Evolutionary conservation across 2,329 filamentous ascomycete species (phyloP).

Genomic region (Clonostachys sp.): DNA sequence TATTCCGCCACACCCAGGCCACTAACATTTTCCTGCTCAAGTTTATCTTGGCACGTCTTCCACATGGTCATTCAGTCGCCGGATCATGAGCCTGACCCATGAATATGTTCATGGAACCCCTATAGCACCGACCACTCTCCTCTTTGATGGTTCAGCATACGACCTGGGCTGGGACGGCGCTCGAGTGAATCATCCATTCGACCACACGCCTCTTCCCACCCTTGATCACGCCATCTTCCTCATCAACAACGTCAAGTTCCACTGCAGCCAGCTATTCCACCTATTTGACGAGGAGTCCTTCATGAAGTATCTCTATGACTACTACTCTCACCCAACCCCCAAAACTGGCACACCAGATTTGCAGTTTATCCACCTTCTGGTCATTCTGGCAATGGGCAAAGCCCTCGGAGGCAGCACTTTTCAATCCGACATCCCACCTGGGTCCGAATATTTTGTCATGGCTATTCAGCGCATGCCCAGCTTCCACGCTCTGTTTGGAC

Average conservation of each 20-base stretch:
- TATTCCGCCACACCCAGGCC: too few relatives aligned
- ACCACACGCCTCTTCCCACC: slow-evolving; percentile 30
- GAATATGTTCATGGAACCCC: slow-evolving; percentile 36
- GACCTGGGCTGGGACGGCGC: slow-evolving; percentile 40
- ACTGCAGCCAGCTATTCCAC: slow-evolving; percentile 48
- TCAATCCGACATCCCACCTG: not conserved
- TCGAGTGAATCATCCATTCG: not conserved
- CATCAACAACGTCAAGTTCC: slow-evolving; percentile 52
- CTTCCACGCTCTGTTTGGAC: slow-evolving; percentile 25
- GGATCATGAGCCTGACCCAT: slow-evolving; percentile 42
- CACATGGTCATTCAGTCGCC: slow-evolving; percentile 49
- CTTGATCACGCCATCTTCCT: slow-evolving; percentile 47
- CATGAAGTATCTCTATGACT: slow-evolving; percentile 25
- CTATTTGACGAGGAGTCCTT: slow-evolving; percentile 49
- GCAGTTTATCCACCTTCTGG: not conserved
- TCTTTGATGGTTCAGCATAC: slow-evolving; percentile 47
- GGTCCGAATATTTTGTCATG: not conserved
- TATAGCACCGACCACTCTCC: slow-evolving; percentile 32
- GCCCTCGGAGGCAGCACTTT: not conserved
- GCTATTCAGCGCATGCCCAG: not conserved
- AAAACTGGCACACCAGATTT: not conserved
- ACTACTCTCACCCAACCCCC: slow-evolving; percentile 9
- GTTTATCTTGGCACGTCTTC: slow-evolving; percentile 51
- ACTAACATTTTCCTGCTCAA: slow-evolving; percentile 9
- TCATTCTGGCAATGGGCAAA: slow-evolving; percentile 1